Base-by-base conservation (phyloP, 352 stramenopile genomes). In the Phytophthora citricola region DNA sequence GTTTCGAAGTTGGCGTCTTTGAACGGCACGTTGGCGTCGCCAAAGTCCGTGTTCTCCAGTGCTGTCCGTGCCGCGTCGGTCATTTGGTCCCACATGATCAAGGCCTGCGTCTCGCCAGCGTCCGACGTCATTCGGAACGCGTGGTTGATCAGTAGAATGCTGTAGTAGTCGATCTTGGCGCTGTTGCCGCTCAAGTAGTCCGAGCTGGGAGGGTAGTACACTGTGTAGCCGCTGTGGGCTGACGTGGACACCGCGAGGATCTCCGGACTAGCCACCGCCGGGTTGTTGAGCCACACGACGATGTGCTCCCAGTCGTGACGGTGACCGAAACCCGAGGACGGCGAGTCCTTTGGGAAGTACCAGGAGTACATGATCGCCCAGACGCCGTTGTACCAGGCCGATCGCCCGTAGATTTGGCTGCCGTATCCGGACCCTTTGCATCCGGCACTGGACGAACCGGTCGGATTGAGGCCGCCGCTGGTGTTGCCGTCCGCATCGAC, bases 401-500 rank as follows among this genome's bases (percentile, higher is more conserved):
- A 54, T 17, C 31, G 31, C 20, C 47, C 47, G n/a, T 43, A 41
- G 2, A 54, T 32, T 24, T 54, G 27, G 3, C 27, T 41, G 11
- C 47, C 24, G 11, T 24, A 20, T 5, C 44, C 44, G 1, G 44
- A 51, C 0, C 47, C 47, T 20, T 54, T 54, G 22, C 47, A 54
- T 10, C 27, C 40, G 8, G 6, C n/a, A 14, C 47, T 54, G n/a
- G 47, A 32, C 9, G 27, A 11, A 7, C 47, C 47, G 9, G 47
- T 43, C 4, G 39, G 20, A n/a, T 40, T 24, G 8, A 54, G 47
- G 6, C 47, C 47, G 9, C 69, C 64, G 39, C 46, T 63, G 7
- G 64, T 78, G 49, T 78, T 65, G 29, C 69, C 64, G 2, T 12
- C 27, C 7, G 27, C 24, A 46, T 78, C 58, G 26, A 78, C 64